Conservation (phyloP, 495 filamentous ascomycete genomes). For the Penicillium verhagenii region DNA sequence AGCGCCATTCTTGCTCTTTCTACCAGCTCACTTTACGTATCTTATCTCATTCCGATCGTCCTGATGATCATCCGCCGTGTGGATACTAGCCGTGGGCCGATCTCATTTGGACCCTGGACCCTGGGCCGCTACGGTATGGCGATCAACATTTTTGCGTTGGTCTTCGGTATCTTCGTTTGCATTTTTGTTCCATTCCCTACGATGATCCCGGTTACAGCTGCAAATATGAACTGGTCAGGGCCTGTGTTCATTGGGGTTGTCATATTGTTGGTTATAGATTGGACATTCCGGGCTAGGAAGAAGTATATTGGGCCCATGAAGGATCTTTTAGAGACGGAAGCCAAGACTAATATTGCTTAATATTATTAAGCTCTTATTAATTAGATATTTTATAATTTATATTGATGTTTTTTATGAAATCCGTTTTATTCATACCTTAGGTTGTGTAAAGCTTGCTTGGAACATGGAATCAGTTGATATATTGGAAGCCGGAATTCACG, state of each 20-base stretch:
- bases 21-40: slow-evolving; percentile 44
- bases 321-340: slow-evolving; percentile 8
- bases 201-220: slow-evolving; percentile 29
- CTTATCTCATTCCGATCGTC: slow-evolving; percentile 48
- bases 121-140: slow-evolving; percentile 31
- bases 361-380: background rate
- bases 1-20: slow-evolving; percentile 49
- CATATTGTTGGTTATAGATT: slow-evolving; percentile 34
- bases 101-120: slow-evolving; percentile 30
- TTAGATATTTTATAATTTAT: background rate
- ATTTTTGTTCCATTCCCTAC: slow-evolving; percentile 45
- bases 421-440: too few relatives aligned
- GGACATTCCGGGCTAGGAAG: slow-evolving; percentile 32
- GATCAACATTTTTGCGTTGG: slow-evolving; percentile 37
- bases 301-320: slow-evolving; percentile 17
- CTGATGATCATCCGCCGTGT: slow-evolving; percentile 32
- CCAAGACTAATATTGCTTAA: slow-evolving; percentile 6
- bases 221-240: slow-evolving; percentile 41
- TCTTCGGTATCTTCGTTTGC: slow-evolving; percentile 34
- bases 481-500: too few relatives aligned
- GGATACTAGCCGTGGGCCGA: slow-evolving; percentile 10
- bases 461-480: too few relatives aligned
- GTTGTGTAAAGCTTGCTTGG: too few relatives aligned
- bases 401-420: background rate
- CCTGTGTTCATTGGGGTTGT: slow-evolving; percentile 35